Conservation (phyloP, 345 rosid genomes). For the Luvunga scandens region DNA sequence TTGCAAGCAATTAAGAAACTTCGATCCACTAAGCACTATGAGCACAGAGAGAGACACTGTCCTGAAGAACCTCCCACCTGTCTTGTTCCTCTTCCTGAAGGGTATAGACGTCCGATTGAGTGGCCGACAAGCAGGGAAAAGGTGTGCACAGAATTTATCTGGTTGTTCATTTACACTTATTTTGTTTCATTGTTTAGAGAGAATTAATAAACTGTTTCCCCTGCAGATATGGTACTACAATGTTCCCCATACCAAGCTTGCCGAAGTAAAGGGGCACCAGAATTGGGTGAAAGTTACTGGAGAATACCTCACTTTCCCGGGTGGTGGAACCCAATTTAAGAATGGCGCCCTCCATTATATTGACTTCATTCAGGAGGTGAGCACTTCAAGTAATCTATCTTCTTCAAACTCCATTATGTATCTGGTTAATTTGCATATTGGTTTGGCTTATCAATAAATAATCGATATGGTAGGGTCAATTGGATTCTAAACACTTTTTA, state of each 20-base stretch:
- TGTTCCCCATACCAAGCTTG: slow-evolving; percentile 94
- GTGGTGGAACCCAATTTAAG: slow-evolving; percentile 98
- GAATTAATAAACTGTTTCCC: slow-evolving; percentile 12
- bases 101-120: slow-evolving; percentile 69
- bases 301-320: slow-evolving; percentile 93
- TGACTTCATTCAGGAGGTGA: slow-evolving; percentile 88
- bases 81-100: slow-evolving; percentile 84
- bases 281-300: slow-evolving; percentile 97
- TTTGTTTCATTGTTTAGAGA: not conserved
- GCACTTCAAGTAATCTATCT: slow-evolving; percentile 14
- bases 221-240: slow-evolving; percentile 88
- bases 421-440: slow-evolving; percentile 7
- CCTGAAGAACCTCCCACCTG: slow-evolving; percentile 86
- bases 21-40: slow-evolving; percentile 74
- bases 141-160: slow-evolving; percentile 35
- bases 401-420: slow-evolving; percentile 8
- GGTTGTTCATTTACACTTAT: not conserved
- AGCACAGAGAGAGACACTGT: slow-evolving; percentile 98
- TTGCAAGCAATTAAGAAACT: slow-evolving; percentile 74
- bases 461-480: not conserved
- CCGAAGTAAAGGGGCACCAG: slow-evolving; percentile 88
- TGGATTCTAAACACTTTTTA: not conserved
- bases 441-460: not conserved
- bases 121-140: slow-evolving; percentile 98
- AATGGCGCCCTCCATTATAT: slow-evolving; percentile 91